Evolutionary conservation across 2,329 filamentous ascomycete genomes (phyloP).

Genomic region (Talaromyces marneffei): DNA sequence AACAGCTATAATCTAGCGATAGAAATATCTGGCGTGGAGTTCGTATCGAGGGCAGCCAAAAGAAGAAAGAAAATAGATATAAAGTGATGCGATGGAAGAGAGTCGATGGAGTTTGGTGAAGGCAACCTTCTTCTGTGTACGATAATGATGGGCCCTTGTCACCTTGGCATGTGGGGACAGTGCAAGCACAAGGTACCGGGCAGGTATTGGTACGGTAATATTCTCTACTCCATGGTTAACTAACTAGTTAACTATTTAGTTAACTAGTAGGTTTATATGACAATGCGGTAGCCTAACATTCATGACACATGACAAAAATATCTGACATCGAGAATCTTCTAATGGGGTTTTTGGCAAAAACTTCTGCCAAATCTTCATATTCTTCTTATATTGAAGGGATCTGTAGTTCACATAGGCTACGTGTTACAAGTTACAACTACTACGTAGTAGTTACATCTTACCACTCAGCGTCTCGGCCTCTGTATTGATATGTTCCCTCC

Average conservation of each 20-base stretch:
- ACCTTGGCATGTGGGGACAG: constrained; percentile 3
- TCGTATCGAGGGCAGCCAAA: neutral
- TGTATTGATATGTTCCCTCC: constrained; percentile 8
- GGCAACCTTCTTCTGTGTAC: constrained; percentile 6
- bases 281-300: neutral
- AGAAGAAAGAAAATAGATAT: neutral
- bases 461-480: too few relatives aligned
- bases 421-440: too few relatives aligned
- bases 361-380: too few relatives aligned
- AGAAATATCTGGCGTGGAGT: neutral
- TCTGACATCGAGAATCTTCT: neutral
- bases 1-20: neutral
- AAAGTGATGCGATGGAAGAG: neutral
- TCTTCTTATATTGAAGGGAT: too few relatives aligned
- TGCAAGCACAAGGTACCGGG: neutral
- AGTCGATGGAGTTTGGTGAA: neutral
- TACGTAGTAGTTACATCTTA: too few relatives aligned
- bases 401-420: too few relatives aligned
- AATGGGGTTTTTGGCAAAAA: too few relatives aligned
- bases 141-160: neutral
- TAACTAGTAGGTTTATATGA: too few relatives aligned
- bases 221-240: too few relatives aligned
- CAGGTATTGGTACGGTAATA: neutral
- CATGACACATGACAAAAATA: neutral
- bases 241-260: too few relatives aligned